Conservation (phyloP, 2,329 filamentous ascomycete genomes). For the Fusarium albidum region DNA sequence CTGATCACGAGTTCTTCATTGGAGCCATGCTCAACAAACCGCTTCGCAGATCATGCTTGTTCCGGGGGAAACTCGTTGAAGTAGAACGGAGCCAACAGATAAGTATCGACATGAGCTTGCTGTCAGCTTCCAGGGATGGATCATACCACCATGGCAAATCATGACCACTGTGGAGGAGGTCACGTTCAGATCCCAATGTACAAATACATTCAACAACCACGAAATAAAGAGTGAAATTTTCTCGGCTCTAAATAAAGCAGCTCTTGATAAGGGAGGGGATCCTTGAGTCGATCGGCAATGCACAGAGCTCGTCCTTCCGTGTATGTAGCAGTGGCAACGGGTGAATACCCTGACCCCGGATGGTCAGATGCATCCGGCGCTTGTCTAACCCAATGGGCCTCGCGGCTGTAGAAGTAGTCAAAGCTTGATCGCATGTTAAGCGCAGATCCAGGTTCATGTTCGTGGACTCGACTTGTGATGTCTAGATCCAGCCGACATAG, state of each 20-base stretch:
- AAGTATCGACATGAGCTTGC: not conserved
- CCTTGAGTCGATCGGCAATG: slow-evolving; percentile 27
- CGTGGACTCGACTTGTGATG: too few species aligned
- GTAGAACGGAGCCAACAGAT: not conserved
- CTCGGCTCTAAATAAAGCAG: slow-evolving; percentile 8
- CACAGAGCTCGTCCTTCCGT: slow-evolving; percentile 14
- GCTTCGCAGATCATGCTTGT: not conserved
- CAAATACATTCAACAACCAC: slow-evolving; percentile 8
- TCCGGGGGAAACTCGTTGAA: not conserved
- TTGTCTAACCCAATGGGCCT: slow-evolving; percentile 30
- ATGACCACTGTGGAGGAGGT: not conserved
- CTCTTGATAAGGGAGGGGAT: slow-evolving; percentile 12
- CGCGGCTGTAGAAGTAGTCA: slow-evolving; percentile 2
- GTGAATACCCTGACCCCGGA: slow-evolving; percentile 18
- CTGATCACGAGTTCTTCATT: not conserved
- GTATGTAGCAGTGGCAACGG: slow-evolving; percentile 13
- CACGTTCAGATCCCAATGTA: not conserved
- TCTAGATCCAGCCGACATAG: too few species aligned
- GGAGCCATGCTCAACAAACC: slow-evolving; percentile 2
- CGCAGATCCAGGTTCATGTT: slow-evolving; percentile 32
- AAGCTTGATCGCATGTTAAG: slow-evolving; percentile 27
- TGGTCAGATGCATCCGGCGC: slow-evolving; percentile 31
- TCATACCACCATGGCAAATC: slow-evolving; percentile 1
- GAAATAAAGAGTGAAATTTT: slow-evolving; percentile 2
- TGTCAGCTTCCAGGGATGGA: not conserved